phyloP scores from a whole-genome alignment of 495 filamentous ascomycete genomes.

The Talaromyces nanjingensis region DNA sequence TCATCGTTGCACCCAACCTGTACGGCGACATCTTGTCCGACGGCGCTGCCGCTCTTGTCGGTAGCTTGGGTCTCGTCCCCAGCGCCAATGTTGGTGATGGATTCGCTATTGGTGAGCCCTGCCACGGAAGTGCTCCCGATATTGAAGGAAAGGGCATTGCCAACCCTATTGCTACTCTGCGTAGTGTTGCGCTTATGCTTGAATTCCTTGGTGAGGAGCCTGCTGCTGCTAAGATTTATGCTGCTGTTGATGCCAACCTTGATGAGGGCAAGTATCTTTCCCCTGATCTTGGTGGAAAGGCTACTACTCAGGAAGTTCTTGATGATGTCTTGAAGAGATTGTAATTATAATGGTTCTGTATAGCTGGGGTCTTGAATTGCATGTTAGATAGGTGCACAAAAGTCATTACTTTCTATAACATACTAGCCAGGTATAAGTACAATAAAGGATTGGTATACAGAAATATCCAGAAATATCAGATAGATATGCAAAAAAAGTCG shows the following conservation, averaged over 20 bases:
- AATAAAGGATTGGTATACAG: no score
- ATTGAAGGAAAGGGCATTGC: slow-evolving; percentile 89
- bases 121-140: slow-evolving; percentile 92
- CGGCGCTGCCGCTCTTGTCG: slow-evolving; percentile 90
- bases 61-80: slow-evolving; percentile 90
- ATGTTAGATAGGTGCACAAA: neutral
- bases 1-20: slow-evolving; percentile 95
- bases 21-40: slow-evolving; percentile 97
- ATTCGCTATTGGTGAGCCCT: slow-evolving; percentile 97
- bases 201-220: slow-evolving; percentile 84
- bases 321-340: slow-evolving; percentile 81
- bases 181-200: slow-evolving; percentile 89
- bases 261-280: slow-evolving; percentile 74
- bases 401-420: no score
- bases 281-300: slow-evolving; percentile 87
- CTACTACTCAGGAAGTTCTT: slow-evolving; percentile 81
- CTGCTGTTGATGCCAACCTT: slow-evolving; percentile 86
- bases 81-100: slow-evolving; percentile 90
- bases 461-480: no score
- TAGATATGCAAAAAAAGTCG: no score
- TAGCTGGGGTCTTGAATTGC: neutral
- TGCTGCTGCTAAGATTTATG: slow-evolving; percentile 83
- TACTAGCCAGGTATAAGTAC: no score
- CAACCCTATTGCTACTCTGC: slow-evolving; percentile 91
- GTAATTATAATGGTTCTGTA: slow-evolving; percentile 34